Evolutionary conservation across 2,329 filamentous ascomycete species (phyloP), one percentile per base, ranked within the genome.

Genomic region (Myriosclerotinia scirpicola): DNA sequence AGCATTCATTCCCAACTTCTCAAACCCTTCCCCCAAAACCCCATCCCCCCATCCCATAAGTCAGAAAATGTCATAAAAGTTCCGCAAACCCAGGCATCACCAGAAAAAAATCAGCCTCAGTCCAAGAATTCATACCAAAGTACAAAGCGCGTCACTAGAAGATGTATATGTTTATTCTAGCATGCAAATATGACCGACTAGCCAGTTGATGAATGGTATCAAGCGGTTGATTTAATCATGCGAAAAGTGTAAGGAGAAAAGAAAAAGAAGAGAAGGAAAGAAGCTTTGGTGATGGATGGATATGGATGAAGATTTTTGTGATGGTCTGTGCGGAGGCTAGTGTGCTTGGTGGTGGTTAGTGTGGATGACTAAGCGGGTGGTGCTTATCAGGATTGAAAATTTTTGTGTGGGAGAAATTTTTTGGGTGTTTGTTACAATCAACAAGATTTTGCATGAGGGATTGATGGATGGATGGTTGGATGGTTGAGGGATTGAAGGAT

Each of bases 141-240:
- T 26, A 38, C 20, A 30, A 11, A 38, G n/a, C n/a, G 54, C 64
- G n/a, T 65, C 64, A 40, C 64, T 38, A 38, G 30, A 53, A 44
- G 9, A n/a, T 52, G 40, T 71, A 54, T 26, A 26, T 26, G 26
- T 52, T 73, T 44, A 66, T 66, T 75, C 62, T 72, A 64, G 72
- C 73, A 75, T 69, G 71, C 69, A 72, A 73, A 73, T 73, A 72
- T 75, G 73, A 75, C 68, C 72, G 67, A 63, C 67, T 69, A 71
- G 67, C 67, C 73, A 73, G 70, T 74, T 68, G 70, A 56, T 67
- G 69, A 71, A 53, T 71, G 68, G 69, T 59, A 56, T 67, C 68
- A 69, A 72, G 71, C 64, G 72, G 68, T 74, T 74, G 73, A 74
- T 73, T 65, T 74, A 71, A 72, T 65, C 70, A 72, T 75, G 73